phyloP scores from a whole-genome alignment of 139 green algal species.

The Picochlorum sp. region DNA sequence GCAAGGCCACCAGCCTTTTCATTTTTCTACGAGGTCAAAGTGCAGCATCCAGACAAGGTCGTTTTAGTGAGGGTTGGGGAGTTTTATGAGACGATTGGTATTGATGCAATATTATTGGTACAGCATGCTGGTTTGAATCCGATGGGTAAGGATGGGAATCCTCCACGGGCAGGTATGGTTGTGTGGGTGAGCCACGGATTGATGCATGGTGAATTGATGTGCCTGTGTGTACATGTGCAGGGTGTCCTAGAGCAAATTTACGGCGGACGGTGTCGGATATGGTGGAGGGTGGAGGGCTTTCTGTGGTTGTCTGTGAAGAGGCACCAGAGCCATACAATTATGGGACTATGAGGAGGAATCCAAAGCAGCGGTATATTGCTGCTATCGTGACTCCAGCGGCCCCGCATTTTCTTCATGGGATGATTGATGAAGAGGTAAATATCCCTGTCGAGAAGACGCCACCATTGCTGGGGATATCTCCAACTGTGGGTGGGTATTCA shows the following conservation, averaged over 20 bases:
- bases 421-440: slow-evolving; percentile 30
- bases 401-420: slow-evolving; percentile 50
- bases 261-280: slow-evolving; percentile 47
- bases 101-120: slow-evolving; percentile 77
- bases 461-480: slow-evolving; percentile 33
- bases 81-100: slow-evolving; percentile 81
- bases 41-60: slow-evolving; percentile 42
- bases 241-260: slow-evolving; percentile 68
- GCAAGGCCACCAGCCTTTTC: slow-evolving; percentile 15
- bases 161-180: not conserved
- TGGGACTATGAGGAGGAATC: slow-evolving; percentile 14
- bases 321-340: slow-evolving; percentile 30
- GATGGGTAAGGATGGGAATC: slow-evolving; percentile 41
- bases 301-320: slow-evolving; percentile 57
- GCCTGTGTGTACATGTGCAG: slow-evolving; percentile 54
- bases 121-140: slow-evolving; percentile 71
- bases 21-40: slow-evolving; percentile 15
- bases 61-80: slow-evolving; percentile 56
- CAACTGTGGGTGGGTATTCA: slow-evolving; percentile 39
- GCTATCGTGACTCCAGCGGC: slow-evolving; percentile 46
- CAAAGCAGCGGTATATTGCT: slow-evolving; percentile 53
- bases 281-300: slow-evolving; percentile 40
- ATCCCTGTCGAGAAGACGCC: slow-evolving; percentile 19
- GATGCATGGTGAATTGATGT: no score
- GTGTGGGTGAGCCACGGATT: not conserved